A percentile compares a stretch with the other conserved stretches of the same genome.
phyloP scores from a whole-genome alignment of 225 moss, liverwort and hornwort genomes.

The Pseudoscleropodium purum region DNA sequence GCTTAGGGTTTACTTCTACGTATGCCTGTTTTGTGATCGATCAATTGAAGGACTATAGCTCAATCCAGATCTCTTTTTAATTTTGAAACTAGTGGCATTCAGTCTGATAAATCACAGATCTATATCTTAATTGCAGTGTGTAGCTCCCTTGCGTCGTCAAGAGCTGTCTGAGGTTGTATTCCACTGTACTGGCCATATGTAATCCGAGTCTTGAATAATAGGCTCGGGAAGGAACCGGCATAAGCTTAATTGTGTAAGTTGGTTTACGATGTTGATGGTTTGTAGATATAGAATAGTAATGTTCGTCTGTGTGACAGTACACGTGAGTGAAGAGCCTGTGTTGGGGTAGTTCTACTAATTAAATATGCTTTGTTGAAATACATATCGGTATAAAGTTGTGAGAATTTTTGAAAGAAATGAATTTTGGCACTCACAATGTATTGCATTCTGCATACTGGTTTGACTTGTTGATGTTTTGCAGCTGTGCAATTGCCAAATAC shows the following conservation, averaged over 20 bases:
- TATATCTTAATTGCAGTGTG: not conserved
- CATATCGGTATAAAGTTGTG: not conserved
- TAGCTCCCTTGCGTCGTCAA: not conserved
- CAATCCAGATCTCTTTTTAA: not conserved
- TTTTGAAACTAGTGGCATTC: not conserved
- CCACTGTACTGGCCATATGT: not conserved
- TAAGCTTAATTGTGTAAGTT: not conserved
- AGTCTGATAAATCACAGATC: slow-evolving; percentile 4
- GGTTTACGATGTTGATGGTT: not conserved
- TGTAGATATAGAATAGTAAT: not conserved
- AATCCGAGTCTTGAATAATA: not conserved
- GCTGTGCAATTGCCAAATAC: slow-evolving; percentile 50
- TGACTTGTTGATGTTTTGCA: slow-evolving; percentile 36
- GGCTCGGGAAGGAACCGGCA: not conserved
- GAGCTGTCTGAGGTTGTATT: not conserved
- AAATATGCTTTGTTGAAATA: not conserved
- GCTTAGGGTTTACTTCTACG: not conserved
- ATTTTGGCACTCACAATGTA: not conserved
- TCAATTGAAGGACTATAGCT: not conserved
- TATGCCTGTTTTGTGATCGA: not conserved
- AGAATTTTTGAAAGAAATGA: not conserved
- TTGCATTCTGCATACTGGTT: slow-evolving; percentile 15
- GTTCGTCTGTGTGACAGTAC: not conserved
- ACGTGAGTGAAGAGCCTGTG: not conserved
- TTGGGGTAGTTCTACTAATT: not conserved